Percentiles rank a stretch among this genome's conserved stretches.
Evolutionary conservation across 495 filamentous ascomycete genomes (phyloP).

Genomic region (Neurospora tetrasperma): DNA sequence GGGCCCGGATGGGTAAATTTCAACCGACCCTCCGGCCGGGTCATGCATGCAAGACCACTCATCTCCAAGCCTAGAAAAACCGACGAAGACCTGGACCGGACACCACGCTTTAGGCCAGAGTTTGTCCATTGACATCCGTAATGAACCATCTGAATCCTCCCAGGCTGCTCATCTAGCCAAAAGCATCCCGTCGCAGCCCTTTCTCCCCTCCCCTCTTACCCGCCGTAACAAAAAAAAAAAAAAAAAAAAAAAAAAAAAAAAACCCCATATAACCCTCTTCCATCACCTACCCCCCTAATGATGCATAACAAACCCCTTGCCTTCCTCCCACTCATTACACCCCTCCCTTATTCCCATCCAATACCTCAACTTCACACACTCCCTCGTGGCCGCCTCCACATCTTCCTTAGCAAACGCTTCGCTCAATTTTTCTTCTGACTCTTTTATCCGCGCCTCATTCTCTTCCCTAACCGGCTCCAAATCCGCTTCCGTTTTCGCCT

Average conservation of each 20-base stretch:
- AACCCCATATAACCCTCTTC: neutral
- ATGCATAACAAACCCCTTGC: slow-evolving; percentile 54
- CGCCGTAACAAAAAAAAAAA: neutral
- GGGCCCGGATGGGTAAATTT: neutral
- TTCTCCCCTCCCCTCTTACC: no score
- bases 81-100: neutral
- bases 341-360: slow-evolving; percentile 84
- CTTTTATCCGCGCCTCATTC: slow-evolving; percentile 58
- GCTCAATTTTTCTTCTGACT: slow-evolving; percentile 48
- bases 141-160: neutral
- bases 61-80: neutral
- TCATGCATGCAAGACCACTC: neutral
- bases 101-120: neutral
- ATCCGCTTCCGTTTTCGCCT: slow-evolving; percentile 52
- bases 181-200: neutral
- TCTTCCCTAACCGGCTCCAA: slow-evolving; percentile 48
- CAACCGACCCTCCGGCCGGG: neutral
- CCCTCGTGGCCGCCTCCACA: slow-evolving; percentile 51
- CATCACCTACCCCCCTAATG: slow-evolving; percentile 34
- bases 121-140: neutral
- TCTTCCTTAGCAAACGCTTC: slow-evolving; percentile 56
- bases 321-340: slow-evolving; percentile 71
- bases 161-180: neutral
- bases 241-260: no score
- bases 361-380: slow-evolving; percentile 74